Evolutionary conservation across 2,329 filamentous ascomycete genomes (phyloP), one percentile per base, ranked within the genome.

Genomic region (Dendrostoma leiphaemia): DNA sequence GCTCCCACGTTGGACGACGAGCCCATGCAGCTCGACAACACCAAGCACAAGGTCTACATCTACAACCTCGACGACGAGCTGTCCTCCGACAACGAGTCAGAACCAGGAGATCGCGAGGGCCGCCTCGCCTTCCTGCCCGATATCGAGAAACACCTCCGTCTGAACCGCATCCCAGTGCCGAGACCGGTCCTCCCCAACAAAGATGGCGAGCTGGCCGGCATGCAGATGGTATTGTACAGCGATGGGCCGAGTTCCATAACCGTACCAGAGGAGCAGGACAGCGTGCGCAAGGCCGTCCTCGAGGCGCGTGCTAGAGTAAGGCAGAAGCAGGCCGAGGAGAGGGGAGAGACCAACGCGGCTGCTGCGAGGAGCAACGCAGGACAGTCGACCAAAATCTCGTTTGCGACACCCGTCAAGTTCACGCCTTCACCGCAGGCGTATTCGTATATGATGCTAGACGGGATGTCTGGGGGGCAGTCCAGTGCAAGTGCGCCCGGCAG

Each of bases 1-100:
- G 66, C 54, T 48, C 57, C 54, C 17, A 13, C 17, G 17, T 8
- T 50, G 15, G 74, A 82, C 59, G 87, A 91, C 62, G 66, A 71
- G 53, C 97, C 97, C 54, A 97, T 97, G 93, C 81, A 88, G 54
- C 69, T 97, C 57, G 92, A 97, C 72, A 87, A 96, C 71, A 87
- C 89, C 29, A 89, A 89, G 64, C 80, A 96, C 74, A 90, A 88
- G 66, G 84, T 97, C 57, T 97, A 94, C 77, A 91, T 99, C 63
- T 87, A 92, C 75, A 86, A 95, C 70, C 78, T 99, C 9, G 91
- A 96, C 67, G 88, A 88, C 63, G 93, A 97, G 72, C 81, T 97
- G 29, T 86, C 87, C 13, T 75, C 74, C 7, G 51, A 55, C 48
- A 68, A 68, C 26, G 55, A 58, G 47, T 68, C 69, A 26, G 83